Conservation (phyloP, 2,329 filamentous ascomycete species). For the Uncinocarpus reesii region DNA sequence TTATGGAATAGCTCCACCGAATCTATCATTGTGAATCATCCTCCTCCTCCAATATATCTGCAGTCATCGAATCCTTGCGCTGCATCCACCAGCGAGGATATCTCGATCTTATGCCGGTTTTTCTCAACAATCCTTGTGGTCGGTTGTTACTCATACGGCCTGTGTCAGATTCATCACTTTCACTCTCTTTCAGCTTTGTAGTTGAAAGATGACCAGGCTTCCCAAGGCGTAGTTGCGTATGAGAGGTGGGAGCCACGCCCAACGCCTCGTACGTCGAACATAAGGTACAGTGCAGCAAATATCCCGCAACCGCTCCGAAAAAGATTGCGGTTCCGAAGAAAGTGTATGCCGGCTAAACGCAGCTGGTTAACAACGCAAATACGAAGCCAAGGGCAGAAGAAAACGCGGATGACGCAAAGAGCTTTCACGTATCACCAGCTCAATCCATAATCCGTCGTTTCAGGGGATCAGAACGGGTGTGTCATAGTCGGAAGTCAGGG, state of each 20-base stretch:
- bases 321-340: conserved; percentile 5
- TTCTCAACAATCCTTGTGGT: not conserved
- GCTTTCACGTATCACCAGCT: not conserved
- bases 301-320: conserved; percentile 1
- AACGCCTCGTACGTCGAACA: not conserved
- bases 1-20: too few relatives aligned
- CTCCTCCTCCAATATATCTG: not conserved
- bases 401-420: not conserved
- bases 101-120: not conserved
- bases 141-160: not conserved
- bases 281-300: not conserved
- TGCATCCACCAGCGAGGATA: not conserved
- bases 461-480: not conserved
- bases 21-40: too few relatives aligned
- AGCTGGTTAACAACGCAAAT: not conserved
- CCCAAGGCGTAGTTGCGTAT: not conserved
- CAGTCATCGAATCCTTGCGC: not conserved
- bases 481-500: too few relatives aligned
- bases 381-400: not conserved
- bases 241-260: not conserved
- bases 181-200: not conserved
- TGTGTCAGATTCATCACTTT: not conserved
- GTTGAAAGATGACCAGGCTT: not conserved
- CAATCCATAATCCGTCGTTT: not conserved
- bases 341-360: conserved; percentile 3